Evolutionary conservation across 768 basidiomycete species (phyloP).

Genomic region (Tremella mesenterica): DNA sequence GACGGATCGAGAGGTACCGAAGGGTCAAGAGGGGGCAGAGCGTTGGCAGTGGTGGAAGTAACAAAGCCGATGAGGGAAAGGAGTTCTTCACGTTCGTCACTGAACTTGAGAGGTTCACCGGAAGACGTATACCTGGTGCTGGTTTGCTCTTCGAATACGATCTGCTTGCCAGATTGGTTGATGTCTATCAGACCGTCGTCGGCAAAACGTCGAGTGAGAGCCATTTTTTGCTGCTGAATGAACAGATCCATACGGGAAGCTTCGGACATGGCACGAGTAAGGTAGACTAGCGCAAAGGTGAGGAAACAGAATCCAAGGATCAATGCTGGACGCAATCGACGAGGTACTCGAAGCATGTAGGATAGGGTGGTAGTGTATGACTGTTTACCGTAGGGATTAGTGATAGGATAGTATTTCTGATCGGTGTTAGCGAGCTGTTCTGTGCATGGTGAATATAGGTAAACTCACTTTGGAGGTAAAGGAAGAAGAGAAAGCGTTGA

Average conservation of each 20-base stretch:
- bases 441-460: neutral
- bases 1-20: constrained; percentile 30
- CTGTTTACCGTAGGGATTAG: constrained; percentile 15
- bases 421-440: neutral
- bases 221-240: constrained; percentile 6
- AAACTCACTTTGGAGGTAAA: constrained; percentile 17
- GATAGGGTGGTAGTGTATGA: constrained; percentile 27
- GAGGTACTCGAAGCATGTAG: constrained; percentile 39
- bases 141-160: constrained; percentile 5
- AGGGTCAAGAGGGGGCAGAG: constrained; percentile 36
- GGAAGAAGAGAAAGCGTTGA: constrained; percentile 8
- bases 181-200: constrained; percentile 6
- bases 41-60: constrained; percentile 41
- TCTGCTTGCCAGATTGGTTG: constrained; percentile 4
- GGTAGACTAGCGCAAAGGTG: constrained; percentile 20
- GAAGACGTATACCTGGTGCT: neutral
- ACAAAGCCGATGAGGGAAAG: constrained; percentile 38
- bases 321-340: constrained; percentile 27
- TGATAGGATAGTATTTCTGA: constrained; percentile 11
- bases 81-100: constrained; percentile 28
- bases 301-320: constrained; percentile 25
- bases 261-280: constrained; percentile 16
- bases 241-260: constrained; percentile 11
- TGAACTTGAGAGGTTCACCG: constrained; percentile 6
- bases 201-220: constrained; percentile 8